Conservation (phyloP, 2,329 filamentous ascomycete species). For the Cladosporium velox region DNA sequence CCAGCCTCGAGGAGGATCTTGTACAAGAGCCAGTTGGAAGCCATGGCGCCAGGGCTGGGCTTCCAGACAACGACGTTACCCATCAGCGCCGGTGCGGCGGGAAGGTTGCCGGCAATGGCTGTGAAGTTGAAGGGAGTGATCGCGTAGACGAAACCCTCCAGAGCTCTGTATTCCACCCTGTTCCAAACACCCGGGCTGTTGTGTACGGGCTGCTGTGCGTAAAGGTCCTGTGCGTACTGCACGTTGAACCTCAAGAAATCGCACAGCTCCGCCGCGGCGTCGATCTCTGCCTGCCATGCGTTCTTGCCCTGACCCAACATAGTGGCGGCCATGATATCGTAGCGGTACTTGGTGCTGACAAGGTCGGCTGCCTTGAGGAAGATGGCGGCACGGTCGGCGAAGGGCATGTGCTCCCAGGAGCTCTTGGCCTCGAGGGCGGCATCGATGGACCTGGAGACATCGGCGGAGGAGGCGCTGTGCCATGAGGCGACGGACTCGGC, state of each 20-base stretch:
- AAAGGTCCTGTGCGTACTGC: conserved; percentile 86
- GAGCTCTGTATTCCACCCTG: conserved; percentile 79
- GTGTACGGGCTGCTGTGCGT: conserved; percentile 80
- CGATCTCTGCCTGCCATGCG: conserved; percentile 96
- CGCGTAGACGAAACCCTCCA: conserved; percentile 94
- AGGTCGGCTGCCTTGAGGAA: conserved; percentile 95
- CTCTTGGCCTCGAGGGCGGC: conserved; percentile 81
- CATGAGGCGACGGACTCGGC: conserved; percentile 75
- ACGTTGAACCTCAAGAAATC: conserved; percentile 92
- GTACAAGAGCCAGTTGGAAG: conserved; percentile 84
- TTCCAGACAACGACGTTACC: conserved; percentile 97
- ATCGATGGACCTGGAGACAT: conserved; percentile 79
- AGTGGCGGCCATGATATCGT: conserved; percentile 91
- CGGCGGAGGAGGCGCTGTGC: conserved; percentile 73
- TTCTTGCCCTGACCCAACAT: conserved; percentile 98
- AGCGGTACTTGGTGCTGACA: conserved; percentile 85
- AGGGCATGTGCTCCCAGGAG: conserved; percentile 83
- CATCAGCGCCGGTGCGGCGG: conserved; percentile 78
- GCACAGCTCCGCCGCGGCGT: conserved; percentile 83
- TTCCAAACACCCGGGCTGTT: conserved; percentile 86
- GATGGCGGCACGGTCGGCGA: conserved; percentile 84
- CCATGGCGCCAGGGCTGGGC: conserved; percentile 80
- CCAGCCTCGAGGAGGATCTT: conserved; percentile 90
- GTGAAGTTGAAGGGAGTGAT: conserved; percentile 96
- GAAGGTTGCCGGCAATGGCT: conserved; percentile 84